phyloP scores from a whole-genome alignment of 192 early-diverging fungal species.

The Coemansia sp. region DNA sequence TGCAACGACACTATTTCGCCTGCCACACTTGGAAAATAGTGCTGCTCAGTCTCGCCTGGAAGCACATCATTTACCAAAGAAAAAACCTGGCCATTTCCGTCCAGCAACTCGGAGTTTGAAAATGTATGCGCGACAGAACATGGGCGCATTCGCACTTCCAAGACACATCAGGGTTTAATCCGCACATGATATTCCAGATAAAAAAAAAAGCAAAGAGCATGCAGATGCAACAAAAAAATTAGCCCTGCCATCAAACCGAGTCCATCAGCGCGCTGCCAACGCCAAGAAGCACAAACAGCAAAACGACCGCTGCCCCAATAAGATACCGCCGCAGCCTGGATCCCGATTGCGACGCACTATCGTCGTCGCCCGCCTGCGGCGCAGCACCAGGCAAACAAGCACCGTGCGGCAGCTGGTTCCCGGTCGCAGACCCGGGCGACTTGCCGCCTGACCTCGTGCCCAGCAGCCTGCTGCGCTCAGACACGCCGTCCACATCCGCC shows the following conservation, averaged over 20 bases:
- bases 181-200: neutral
- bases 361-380: neutral
- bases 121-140: neutral
- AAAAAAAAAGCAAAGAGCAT: no score
- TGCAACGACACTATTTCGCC: neutral
- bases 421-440: neutral
- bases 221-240: no score
- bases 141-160: neutral
- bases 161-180: neutral
- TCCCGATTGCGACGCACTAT: neutral
- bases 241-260: neutral
- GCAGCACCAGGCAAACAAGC: neutral
- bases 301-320: constrained; percentile 9
- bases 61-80: neutral
- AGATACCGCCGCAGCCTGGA: neutral
- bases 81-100: neutral
- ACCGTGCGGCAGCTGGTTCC: neutral
- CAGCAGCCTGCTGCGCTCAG: constrained; percentile 7
- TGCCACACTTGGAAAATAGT: neutral
- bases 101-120: neutral
- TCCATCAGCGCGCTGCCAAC: constrained; percentile 16
- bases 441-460: neutral
- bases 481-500: neutral
- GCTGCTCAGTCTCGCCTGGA: neutral
- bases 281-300: constrained; percentile 16